Conservation (phyloP, 2,329 filamentous ascomycete species). For the Nannizziopsis barbatae region DNA sequence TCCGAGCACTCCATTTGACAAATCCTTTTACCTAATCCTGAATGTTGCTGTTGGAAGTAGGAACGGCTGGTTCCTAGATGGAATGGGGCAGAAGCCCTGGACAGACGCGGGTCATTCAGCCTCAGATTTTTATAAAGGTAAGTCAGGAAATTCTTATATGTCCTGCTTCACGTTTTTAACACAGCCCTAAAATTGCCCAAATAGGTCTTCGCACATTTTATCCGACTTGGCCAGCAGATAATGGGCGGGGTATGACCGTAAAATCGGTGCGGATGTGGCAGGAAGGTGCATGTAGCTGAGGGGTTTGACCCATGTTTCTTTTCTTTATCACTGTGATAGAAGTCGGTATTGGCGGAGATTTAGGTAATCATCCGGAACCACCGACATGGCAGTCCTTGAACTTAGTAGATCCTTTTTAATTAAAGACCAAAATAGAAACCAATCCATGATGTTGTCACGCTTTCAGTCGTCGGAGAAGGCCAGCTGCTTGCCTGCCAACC, state of each 20-base stretch:
- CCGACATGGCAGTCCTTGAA: too few relatives aligned
- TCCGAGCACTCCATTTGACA: conserved; percentile 43
- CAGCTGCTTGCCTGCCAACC: too few relatives aligned
- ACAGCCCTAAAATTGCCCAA: neutral
- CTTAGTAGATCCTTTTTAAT: too few relatives aligned
- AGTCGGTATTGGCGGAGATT: neutral
- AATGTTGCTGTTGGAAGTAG: conserved; percentile 42
- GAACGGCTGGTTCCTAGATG: conserved; percentile 42
- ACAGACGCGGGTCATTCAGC: conserved; percentile 29
- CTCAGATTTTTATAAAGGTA: conserved; percentile 34
- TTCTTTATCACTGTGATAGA: neutral
- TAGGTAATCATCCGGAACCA: too few relatives aligned
- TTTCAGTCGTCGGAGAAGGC: too few relatives aligned
- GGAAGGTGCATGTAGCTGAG: conserved; percentile 24
- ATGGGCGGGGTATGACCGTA: conserved; percentile 38
- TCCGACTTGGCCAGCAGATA: conserved; percentile 39
- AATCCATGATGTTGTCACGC: too few relatives aligned
- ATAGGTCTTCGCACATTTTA: conserved; percentile 29
- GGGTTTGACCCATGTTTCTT: neutral
- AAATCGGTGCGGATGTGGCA: conserved; percentile 42
- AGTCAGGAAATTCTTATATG: conserved; percentile 17
- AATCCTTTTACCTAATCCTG: conserved; percentile 42
- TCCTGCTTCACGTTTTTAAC: neutral
- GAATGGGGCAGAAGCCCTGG: conserved; percentile 39
- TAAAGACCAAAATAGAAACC: too few relatives aligned